A percentile compares a stretch with the other conserved stretches of the same genome.
Evolutionary conservation across 2,329 filamentous ascomycete genomes (phyloP).

Genomic region (Apiospora marii): DNA sequence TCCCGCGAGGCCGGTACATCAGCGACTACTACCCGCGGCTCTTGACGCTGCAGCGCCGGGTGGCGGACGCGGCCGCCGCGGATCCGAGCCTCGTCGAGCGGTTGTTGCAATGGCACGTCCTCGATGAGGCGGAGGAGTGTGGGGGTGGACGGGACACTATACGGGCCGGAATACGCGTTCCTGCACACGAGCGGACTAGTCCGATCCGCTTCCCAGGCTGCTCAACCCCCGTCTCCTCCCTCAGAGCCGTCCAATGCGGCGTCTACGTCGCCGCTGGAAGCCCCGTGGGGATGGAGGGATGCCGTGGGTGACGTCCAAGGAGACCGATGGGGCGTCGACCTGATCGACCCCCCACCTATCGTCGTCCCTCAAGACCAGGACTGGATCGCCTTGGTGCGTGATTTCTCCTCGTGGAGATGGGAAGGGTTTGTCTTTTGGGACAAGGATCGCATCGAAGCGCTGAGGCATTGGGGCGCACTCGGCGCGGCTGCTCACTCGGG

Average conservation of each 20-base stretch:
- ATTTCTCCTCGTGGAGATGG: not conserved
- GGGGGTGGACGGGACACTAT: too few species aligned
- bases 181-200: not conserved
- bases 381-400: too few species aligned
- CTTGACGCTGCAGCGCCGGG: not conserved
- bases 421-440: not conserved
- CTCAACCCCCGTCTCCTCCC: not conserved
- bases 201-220: not conserved
- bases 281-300: not conserved
- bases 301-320: not conserved
- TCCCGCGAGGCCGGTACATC: not conserved
- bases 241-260: not conserved
- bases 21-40: not conserved
- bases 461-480: not conserved
- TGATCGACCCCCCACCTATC: not conserved
- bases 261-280: not conserved
- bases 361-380: too few species aligned
- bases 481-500: not conserved
- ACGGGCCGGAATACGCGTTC: not conserved
- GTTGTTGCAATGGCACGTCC: not conserved
- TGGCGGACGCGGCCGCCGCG: not conserved
- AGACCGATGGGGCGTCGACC: not conserved
- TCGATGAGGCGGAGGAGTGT: not conserved
- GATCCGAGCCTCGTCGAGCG: not conserved
- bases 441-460: not conserved